Evolutionary conservation across 2,329 filamentous ascomycete genomes (phyloP).

Genomic region (Aspergillus ochraceoroseus): DNA sequence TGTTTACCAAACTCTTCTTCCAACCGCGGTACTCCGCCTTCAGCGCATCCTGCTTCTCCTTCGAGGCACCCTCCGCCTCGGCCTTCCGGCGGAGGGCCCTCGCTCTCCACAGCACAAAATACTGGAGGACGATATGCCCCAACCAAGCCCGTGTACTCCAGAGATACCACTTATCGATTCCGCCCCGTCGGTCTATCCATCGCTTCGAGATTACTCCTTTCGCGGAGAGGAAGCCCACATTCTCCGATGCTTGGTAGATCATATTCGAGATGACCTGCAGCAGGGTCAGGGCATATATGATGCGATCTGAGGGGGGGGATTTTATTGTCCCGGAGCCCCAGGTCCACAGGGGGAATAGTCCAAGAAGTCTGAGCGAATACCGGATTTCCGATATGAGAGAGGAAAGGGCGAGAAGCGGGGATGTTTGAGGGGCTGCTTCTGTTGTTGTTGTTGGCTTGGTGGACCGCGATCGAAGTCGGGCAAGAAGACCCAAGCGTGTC

Average conservation of each 20-base stretch:
- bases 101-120: constrained; percentile 58
- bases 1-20: constrained; percentile 60
- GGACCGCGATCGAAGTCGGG: constrained; percentile 27
- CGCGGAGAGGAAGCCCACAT: constrained; percentile 68
- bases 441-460: constrained; percentile 28
- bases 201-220: constrained; percentile 61
- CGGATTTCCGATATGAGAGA: constrained; percentile 48
- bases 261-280: constrained; percentile 64
- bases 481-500: constrained; percentile 44
- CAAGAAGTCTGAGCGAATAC: constrained; percentile 55
- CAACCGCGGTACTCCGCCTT: constrained; percentile 50
- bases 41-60: constrained; percentile 31
- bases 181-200: constrained; percentile 43
- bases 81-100: constrained; percentile 31
- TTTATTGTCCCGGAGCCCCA: constrained; percentile 64
- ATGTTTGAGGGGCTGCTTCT: constrained; percentile 24
- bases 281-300: constrained; percentile 55
- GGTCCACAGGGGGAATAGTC: constrained; percentile 68
- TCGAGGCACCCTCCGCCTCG: constrained; percentile 25
- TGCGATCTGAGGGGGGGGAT: constrained; percentile 41
- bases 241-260: constrained; percentile 75
- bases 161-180: constrained; percentile 58
- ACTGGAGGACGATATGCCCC: constrained; percentile 69
- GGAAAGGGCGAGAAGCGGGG: constrained; percentile 48
- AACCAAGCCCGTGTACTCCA: constrained; percentile 80